phyloP scores from a whole-genome alignment of 2,329 filamentous ascomycete species.

The Arthrobotrys sphaeroides region DNA sequence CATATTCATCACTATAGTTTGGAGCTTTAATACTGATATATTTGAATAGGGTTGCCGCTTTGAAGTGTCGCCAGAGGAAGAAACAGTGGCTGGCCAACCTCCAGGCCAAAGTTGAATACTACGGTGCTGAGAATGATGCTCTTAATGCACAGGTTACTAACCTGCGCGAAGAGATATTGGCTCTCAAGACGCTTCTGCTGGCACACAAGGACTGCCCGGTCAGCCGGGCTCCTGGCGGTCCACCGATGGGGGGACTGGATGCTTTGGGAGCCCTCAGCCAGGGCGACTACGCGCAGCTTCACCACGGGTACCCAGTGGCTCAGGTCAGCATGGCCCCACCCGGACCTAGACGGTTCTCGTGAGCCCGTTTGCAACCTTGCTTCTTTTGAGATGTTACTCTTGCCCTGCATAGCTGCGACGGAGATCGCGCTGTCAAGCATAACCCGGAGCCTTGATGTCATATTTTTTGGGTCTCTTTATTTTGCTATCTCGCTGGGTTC shows the following conservation, averaged over 20 bases:
- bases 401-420: background rate
- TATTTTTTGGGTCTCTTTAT: slow-evolving; percentile 23
- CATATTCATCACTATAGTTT: background rate
- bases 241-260: slow-evolving; percentile 38
- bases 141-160: slow-evolving; percentile 83
- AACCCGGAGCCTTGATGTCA: slow-evolving; percentile 21
- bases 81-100: slow-evolving; percentile 98
- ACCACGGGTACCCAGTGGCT: slow-evolving; percentile 47
- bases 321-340: slow-evolving; percentile 54
- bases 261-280: slow-evolving; percentile 44
- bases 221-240: slow-evolving; percentile 65
- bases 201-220: slow-evolving; percentile 97
- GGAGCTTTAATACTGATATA: slow-evolving; percentile 22
- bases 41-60: slow-evolving; percentile 80
- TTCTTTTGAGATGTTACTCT: slow-evolving; percentile 18
- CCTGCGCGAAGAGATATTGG: slow-evolving; percentile 90
- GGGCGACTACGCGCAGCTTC: slow-evolving; percentile 49
- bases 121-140: slow-evolving; percentile 88
- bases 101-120: slow-evolving; percentile 92
- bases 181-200: slow-evolving; percentile 88
- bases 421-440: slow-evolving; percentile 26
- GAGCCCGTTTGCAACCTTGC: slow-evolving; percentile 12
- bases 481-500: slow-evolving; percentile 7
- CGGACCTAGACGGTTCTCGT: slow-evolving; percentile 49
- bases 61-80: slow-evolving; percentile 97